phyloP scores from a whole-genome alignment of 2,329 filamentous ascomycete genomes.

The Claviceps quebecensis region DNA sequence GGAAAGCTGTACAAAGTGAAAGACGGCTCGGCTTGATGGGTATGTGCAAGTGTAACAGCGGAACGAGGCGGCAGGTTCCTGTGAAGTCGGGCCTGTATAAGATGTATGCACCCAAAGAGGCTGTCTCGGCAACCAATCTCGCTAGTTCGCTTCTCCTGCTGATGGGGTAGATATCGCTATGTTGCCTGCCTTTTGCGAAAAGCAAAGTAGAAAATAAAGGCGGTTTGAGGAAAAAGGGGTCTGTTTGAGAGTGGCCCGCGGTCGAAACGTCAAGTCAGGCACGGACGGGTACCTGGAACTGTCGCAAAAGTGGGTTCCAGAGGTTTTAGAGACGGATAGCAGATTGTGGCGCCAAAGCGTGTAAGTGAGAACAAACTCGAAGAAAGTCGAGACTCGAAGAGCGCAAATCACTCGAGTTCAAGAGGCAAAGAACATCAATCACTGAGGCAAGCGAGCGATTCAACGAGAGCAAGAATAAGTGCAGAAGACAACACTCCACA shows the following conservation, averaged over 20 bases:
- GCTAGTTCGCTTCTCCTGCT: not conserved
- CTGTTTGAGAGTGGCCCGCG: not conserved
- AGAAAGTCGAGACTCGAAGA: not conserved
- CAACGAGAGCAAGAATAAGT: not conserved
- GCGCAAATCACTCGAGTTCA: not conserved
- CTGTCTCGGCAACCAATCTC: not conserved
- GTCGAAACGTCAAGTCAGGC: conserved; percentile 4
- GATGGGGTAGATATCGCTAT: not conserved
- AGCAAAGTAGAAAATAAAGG: not conserved
- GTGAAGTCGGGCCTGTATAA: not conserved
- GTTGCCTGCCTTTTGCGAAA: not conserved
- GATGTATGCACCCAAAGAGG: not conserved
- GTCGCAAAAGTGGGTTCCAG: conserved; percentile 6
- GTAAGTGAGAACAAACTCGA: conserved; percentile 4
- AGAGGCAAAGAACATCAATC: not conserved
- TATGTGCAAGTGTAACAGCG: conserved; percentile 8
- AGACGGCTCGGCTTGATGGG: conserved; percentile 7
- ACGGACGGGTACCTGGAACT: conserved; percentile 12
- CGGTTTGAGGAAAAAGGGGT: not conserved
- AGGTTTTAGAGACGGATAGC: conserved; percentile 5
- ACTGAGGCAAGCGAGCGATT: not conserved
- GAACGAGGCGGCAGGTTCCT: conserved; percentile 1
- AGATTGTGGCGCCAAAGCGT: conserved; percentile 7
- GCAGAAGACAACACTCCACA: not conserved
- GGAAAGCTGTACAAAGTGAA: conserved; percentile 4